phyloP scores from a whole-genome alignment of 73 alveolate genomes.

The Tetrahymena thermophila region DNA sequence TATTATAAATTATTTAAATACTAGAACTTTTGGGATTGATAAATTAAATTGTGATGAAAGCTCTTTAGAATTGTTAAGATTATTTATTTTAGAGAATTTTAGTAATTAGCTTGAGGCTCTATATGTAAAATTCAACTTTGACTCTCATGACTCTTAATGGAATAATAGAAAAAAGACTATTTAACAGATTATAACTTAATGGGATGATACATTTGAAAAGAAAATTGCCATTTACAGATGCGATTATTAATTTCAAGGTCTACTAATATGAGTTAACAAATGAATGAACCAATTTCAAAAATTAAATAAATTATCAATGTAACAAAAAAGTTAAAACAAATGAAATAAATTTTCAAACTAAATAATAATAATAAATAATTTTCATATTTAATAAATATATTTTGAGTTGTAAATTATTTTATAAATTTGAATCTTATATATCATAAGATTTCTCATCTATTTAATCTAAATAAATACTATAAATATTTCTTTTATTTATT shows the following conservation, averaged over 20 bases:
- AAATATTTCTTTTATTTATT: no score
- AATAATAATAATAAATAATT: no score
- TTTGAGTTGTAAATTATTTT: no score
- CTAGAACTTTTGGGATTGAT: background rate
- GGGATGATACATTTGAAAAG: background rate
- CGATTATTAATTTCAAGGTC: background rate
- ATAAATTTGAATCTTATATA: no score
- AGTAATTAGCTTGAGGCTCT: background rate
- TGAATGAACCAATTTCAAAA: background rate
- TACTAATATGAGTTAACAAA: no score
- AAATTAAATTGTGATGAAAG: background rate
- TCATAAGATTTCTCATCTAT: no score
- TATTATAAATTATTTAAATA: background rate
- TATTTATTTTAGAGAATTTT: background rate
- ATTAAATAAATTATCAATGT: no score
- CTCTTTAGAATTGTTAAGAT: background rate
- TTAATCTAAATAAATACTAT: no score
- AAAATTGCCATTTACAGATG: background rate
- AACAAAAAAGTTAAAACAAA: no score
- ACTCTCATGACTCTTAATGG: background rate
- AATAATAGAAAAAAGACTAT: background rate
- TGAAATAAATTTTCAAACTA: no score
- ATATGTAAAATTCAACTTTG: background rate
- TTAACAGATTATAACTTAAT: background rate
- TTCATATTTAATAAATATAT: no score